Conservation (phyloP, 2,329 filamentous ascomycete species). For the Cercospora berteroae region DNA sequence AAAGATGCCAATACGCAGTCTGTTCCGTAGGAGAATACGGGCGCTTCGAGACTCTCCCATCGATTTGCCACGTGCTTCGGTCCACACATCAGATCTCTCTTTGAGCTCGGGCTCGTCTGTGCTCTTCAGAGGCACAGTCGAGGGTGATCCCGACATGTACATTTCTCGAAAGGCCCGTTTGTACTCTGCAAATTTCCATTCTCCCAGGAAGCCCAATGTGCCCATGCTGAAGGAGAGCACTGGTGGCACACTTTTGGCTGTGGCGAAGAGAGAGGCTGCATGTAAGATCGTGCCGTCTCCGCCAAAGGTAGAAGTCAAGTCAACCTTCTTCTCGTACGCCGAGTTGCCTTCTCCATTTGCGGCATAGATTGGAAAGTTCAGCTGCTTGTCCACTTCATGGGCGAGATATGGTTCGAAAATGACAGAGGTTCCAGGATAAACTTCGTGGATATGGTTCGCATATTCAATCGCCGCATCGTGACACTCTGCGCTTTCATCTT, state of each 20-base stretch:
- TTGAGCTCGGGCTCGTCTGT: constrained; percentile 26
- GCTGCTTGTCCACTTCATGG: constrained; percentile 63
- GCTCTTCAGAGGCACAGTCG: constrained; percentile 22
- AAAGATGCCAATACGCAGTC: constrained; percentile 82
- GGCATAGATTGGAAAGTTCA: constrained; percentile 72
- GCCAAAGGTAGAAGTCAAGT: constrained; percentile 84
- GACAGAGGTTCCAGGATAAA: constrained; percentile 77
- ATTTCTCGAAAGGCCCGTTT: constrained; percentile 89
- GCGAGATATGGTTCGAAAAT: constrained; percentile 80
- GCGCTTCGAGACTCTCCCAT: constrained; percentile 73
- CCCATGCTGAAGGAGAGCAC: constrained; percentile 97
- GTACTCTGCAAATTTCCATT: constrained; percentile 94
- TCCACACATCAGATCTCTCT: constrained; percentile 56
- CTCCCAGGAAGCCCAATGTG: constrained; percentile 87
- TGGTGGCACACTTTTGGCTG: constrained; percentile 76
- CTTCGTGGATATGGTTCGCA: constrained; percentile 67
- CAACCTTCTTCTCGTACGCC: constrained; percentile 73
- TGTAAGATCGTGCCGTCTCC: constrained; percentile 90
- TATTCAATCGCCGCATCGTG: constrained; percentile 59
- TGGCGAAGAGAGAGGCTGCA: constrained; percentile 82
- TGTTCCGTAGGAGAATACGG: constrained; percentile 80
- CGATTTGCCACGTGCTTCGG: constrained; percentile 71
- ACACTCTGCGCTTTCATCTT: constrained; percentile 57
- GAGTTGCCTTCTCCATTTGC: constrained; percentile 43
- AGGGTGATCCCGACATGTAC: constrained; percentile 71